These are phyloP conservation scores for Diutina rugosa DNA, from an alignment of 1,139 yeast genomes.

Conservation along the genomic window DNA sequence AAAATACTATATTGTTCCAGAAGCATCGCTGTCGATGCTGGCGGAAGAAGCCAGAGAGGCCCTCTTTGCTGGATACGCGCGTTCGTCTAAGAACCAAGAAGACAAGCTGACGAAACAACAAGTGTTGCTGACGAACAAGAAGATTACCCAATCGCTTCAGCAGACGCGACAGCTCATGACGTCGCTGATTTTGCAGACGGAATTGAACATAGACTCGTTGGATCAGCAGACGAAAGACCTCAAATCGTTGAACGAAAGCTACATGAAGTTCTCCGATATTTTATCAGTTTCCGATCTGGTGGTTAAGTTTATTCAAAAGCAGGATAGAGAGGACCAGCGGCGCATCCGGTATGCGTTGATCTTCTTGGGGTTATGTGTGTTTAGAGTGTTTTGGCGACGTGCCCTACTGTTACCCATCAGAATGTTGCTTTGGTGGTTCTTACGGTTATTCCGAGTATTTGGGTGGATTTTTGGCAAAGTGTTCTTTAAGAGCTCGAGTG, in stretches of 20 bases:
- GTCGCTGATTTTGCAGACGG: conserved; percentile 45
- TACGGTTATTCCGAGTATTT: conserved; percentile 33
- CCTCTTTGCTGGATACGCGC: conserved; percentile 12
- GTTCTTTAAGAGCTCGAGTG: neutral
- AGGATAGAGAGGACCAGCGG: conserved; percentile 50
- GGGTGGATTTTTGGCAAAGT: conserved; percentile 5
- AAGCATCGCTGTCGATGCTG: neutral
- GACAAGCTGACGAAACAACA: conserved; percentile 16
- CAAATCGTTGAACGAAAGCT: conserved; percentile 33
- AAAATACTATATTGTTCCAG: neutral
- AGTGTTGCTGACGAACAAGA: conserved; percentile 34
- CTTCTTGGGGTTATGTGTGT: conserved; percentile 40
- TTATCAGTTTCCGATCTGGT: conserved; percentile 41
- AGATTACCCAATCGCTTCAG: conserved; percentile 39
- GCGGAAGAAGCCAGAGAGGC: conserved; percentile 7
- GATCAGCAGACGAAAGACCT: conserved; percentile 47
- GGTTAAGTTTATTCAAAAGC: conserved; percentile 53
- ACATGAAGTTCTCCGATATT: conserved; percentile 28
- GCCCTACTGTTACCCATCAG: conserved; percentile 43
- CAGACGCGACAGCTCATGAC: conserved; percentile 42
- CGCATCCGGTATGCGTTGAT: conserved; percentile 47
- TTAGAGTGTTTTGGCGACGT: conserved; percentile 57
- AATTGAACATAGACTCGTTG: conserved; percentile 45
- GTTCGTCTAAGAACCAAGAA: conserved; percentile 5
- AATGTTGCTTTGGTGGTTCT: conserved; percentile 44